A percentile compares a stretch with the other conserved stretches of the same genome.
phyloP scores from a whole-genome alignment of 2,329 filamentous ascomycete genomes.

The Cercospora zeina region DNA sequence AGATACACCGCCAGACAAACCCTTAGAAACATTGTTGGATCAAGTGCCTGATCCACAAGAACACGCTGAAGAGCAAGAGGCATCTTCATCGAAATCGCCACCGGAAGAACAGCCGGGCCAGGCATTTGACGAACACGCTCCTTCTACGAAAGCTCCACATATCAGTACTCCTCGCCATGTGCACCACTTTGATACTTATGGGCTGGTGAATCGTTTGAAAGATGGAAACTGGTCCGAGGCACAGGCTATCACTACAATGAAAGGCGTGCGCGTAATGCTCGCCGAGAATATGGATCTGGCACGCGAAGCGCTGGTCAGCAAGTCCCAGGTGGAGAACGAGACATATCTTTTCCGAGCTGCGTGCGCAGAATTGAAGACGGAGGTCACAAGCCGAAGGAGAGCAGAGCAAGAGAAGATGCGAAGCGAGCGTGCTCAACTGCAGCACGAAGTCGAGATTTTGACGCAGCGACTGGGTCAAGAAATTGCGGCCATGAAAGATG shows the following conservation, averaged over 20 bases:
- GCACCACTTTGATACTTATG: slow-evolving; percentile 96
- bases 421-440: slow-evolving; percentile 78
- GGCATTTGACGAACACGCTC: slow-evolving; percentile 47
- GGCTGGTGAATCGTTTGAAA: slow-evolving; percentile 77
- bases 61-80: slow-evolving; percentile 27
- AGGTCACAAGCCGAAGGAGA: slow-evolving; percentile 76
- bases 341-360: slow-evolving; percentile 91
- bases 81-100: slow-evolving; percentile 5
- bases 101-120: slow-evolving; percentile 31
- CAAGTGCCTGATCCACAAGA: slow-evolving; percentile 33
- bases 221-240: slow-evolving; percentile 67
- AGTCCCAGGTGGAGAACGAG: slow-evolving; percentile 90
- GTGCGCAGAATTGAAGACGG: slow-evolving; percentile 85
- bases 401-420: slow-evolving; percentile 77
- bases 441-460: slow-evolving; percentile 94
- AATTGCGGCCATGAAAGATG: slow-evolving; percentile 76
- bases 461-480: slow-evolving; percentile 84
- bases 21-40: slow-evolving; percentile 36
- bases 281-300: slow-evolving; percentile 79
- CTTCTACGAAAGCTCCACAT: slow-evolving; percentile 56
- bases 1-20: slow-evolving; percentile 29
- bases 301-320: slow-evolving; percentile 76
- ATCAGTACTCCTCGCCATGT: slow-evolving; percentile 76
- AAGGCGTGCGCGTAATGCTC: slow-evolving; percentile 76
- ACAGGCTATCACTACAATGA: slow-evolving; percentile 87